Evolutionary conservation across 2,329 filamentous ascomycete species (phyloP), one percentile per base, ranked within the genome.

Genomic region (Geosmithia putterillii): DNA sequence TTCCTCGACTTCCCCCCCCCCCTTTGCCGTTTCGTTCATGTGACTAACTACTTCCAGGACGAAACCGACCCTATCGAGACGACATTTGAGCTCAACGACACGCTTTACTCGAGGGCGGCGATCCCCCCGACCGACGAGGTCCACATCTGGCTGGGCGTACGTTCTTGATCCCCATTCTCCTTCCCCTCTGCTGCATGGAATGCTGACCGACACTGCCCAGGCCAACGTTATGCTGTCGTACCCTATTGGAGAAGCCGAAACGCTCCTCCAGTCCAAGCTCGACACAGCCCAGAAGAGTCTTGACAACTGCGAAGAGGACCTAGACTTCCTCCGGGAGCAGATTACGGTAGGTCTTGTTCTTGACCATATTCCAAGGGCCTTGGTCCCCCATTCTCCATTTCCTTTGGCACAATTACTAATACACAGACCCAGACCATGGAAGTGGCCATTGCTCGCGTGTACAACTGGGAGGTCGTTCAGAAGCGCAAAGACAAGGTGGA

Each of bases 201-300:
- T 12, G n/a, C 2, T 18, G 21, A 46, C 54, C 65, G 48, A 63
- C 48, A 15, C 7, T 9, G 12, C 15, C 34, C 18, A 86, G 82
- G 90, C 92, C 45, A 98, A 98, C 55, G 89, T 96, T 40, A 98
- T 98, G 92, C 71, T 98, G 46, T 80, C 92, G 42, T 98, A 98
- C 60, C 86, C 89, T 3, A 81, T 96, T 48, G 76, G 80, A 15
- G 92, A 96, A 65, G 92, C 92, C 0, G 80, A 90, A 64, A 69
- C 72, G 38, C 73, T 98, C 51, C 71, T 98, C 44, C 67, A 74
- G 38, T 78, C 80, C 14, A 95, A 95, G 63, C 67, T 95, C 18
- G 67, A 72, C 22, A 83, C 86, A 8, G 92, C 92, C 2, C 83
- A 89, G 62, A 72, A 76, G 56, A 94, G 81, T 56, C 64, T 94